These are phyloP conservation scores for Ogataea corticis DNA, from an alignment of 805 yeast genomes.

Conservation along the genomic window DNA sequence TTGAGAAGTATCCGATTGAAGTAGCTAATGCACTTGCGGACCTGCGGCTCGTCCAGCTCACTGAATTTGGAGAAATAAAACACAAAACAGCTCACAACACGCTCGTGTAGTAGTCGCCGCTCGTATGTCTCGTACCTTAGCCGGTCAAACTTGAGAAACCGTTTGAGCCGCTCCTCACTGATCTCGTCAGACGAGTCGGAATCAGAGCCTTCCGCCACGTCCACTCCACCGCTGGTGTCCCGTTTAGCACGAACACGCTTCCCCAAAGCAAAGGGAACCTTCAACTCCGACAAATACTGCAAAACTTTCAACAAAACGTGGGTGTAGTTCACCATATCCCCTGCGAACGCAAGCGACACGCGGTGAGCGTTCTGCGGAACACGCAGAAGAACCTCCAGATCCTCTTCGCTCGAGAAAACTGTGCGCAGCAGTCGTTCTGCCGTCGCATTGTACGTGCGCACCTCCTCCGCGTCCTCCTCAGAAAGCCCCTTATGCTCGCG, in stretches of 20 bases:
- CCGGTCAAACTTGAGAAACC: slow-evolving; percentile 21
- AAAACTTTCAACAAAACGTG: slow-evolving; percentile 66
- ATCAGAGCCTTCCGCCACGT: not conserved
- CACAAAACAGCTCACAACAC: slow-evolving; percentile 65
- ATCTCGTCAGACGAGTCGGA: not conserved
- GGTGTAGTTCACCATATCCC: slow-evolving; percentile 61
- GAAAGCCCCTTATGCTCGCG: slow-evolving; percentile 41
- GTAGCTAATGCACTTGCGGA: slow-evolving; percentile 65
- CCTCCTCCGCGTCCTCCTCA: slow-evolving; percentile 47
- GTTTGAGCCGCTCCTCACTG: slow-evolving; percentile 16
- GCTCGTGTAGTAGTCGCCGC: slow-evolving; percentile 51
- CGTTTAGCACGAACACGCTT: slow-evolving; percentile 17
- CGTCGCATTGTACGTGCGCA: slow-evolving; percentile 31
- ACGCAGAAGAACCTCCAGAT: slow-evolving; percentile 53
- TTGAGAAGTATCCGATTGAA: slow-evolving; percentile 71
- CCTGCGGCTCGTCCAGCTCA: slow-evolving; percentile 59
- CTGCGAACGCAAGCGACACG: slow-evolving; percentile 62
- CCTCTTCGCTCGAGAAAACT: slow-evolving; percentile 67
- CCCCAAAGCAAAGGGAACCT: slow-evolving; percentile 29
- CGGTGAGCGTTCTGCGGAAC: slow-evolving; percentile 65
- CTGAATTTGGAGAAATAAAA: slow-evolving; percentile 57
- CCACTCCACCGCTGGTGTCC: not conserved
- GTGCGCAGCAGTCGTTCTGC: slow-evolving; percentile 47
- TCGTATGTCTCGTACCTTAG: slow-evolving; percentile 35
- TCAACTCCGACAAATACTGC: slow-evolving; percentile 63